Percentiles rank a stretch among this genome's conserved stretches.
Evolutionary conservation across 2,329 filamentous ascomycete species (phyloP).

Genomic region (Cercospora zeae-maydis): DNA sequence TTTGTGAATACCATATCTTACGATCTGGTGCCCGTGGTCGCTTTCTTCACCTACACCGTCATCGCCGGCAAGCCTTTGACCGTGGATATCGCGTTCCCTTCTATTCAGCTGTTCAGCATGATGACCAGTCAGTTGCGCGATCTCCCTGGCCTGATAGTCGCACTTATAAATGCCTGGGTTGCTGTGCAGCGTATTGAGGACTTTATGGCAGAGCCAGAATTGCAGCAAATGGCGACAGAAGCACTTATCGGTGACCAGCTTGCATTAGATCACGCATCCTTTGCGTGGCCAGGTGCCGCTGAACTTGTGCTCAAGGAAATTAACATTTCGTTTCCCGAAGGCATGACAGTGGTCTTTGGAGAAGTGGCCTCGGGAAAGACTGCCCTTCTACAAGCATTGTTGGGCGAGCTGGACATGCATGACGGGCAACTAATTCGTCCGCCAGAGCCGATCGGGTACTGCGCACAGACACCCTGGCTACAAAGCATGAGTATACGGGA

Average conservation of each 20-base stretch:
- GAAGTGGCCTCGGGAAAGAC: slow-evolving; percentile 64
- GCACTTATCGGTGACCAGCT: slow-evolving; percentile 37
- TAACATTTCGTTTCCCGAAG: slow-evolving; percentile 52
- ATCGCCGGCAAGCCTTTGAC: slow-evolving; percentile 64
- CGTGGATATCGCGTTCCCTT: slow-evolving; percentile 82
- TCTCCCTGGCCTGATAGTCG: slow-evolving; percentile 70
- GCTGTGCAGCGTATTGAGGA: slow-evolving; percentile 76
- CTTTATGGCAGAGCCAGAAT: slow-evolving; percentile 84
- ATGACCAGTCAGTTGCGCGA: slow-evolving; percentile 71
- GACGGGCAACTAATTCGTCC: slow-evolving; percentile 51
- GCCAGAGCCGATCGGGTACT: slow-evolving; percentile 59
- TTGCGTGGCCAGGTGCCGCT: slow-evolving; percentile 71
- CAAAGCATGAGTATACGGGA: slow-evolving; percentile 68
- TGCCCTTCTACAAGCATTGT: slow-evolving; percentile 55
- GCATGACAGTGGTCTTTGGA: slow-evolving; percentile 60
- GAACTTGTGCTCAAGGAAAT: slow-evolving; percentile 55
- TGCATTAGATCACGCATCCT: slow-evolving; percentile 62
- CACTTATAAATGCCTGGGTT: slow-evolving; percentile 76
- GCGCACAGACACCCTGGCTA: slow-evolving; percentile 64
- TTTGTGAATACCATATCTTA: slow-evolving; percentile 70
- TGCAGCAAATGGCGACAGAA: slow-evolving; percentile 43
- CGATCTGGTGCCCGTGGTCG: slow-evolving; percentile 72
- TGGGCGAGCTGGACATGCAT: slow-evolving; percentile 57
- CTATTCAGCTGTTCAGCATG: slow-evolving; percentile 74
- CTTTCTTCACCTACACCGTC: slow-evolving; percentile 77